A percentile compares a stretch with the other conserved stretches of the same genome.
phyloP scores from a whole-genome alignment of 2,329 filamentous ascomycete genomes.

The Stachybotrys echinatus region DNA sequence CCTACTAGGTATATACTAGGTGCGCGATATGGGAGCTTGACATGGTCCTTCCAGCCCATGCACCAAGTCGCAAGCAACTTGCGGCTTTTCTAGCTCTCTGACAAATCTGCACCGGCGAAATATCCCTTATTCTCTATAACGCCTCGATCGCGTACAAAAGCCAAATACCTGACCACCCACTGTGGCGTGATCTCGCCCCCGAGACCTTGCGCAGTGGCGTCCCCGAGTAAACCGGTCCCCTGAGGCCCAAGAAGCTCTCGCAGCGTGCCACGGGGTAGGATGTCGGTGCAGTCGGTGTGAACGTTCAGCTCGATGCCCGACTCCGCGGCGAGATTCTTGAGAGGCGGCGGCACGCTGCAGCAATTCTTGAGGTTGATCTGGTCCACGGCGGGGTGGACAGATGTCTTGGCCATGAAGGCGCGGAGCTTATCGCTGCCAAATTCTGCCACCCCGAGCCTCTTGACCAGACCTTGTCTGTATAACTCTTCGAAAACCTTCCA shows the following conservation, averaged over 20 bases:
- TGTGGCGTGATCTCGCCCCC: conserved; percentile 76
- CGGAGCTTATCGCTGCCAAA: conserved; percentile 80
- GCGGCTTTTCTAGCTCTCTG: conserved; percentile 27
- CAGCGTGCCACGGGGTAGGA: conserved; percentile 79
- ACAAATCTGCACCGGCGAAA: conserved; percentile 78
- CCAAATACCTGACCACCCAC: conserved; percentile 97
- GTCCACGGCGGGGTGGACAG: conserved; percentile 73
- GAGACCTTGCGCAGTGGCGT: conserved; percentile 51
- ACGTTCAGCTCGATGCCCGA: conserved; percentile 83
- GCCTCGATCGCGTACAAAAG: conserved; percentile 86
- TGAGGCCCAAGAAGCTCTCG: conserved; percentile 70
- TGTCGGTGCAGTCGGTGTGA: conserved; percentile 90
- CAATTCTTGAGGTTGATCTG: conserved; percentile 97
- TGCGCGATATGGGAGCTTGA: neutral
- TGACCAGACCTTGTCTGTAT: conserved; percentile 64
- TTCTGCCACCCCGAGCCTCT: conserved; percentile 79
- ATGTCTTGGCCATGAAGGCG: conserved; percentile 68
- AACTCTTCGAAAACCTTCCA: conserved; percentile 72
- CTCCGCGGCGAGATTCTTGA: conserved; percentile 78
- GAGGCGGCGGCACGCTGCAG: conserved; percentile 87
- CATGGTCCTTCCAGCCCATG: neutral
- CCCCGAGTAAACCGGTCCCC: conserved; percentile 72
- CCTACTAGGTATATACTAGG: too few relatives aligned
- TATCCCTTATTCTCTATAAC: conserved; percentile 99
- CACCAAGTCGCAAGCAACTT: neutral